Evolutionary conservation across 495 filamentous ascomycete species (phyloP).

Genomic region (Trichocladium antarcticum): DNA sequence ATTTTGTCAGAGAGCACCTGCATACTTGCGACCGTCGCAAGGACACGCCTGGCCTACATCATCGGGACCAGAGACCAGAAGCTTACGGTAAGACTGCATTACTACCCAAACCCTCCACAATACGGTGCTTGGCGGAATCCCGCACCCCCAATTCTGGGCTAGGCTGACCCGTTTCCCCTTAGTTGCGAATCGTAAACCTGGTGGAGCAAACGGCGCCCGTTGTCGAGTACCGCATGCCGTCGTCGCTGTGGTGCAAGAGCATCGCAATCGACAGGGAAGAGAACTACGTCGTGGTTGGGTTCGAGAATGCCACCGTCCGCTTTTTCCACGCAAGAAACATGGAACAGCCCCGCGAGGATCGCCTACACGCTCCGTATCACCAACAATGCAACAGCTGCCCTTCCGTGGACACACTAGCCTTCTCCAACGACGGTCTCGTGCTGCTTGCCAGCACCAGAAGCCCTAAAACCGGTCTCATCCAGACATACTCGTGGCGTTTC

Average conservation of each 20-base stretch:
- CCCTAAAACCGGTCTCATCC: constrained; percentile 24
- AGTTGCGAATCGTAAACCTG: constrained; percentile 30
- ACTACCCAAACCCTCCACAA: no score
- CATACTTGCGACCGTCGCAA: constrained; percentile 26
- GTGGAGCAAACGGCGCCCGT: constrained; percentile 13
- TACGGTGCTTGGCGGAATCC: no score
- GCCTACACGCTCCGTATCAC: constrained; percentile 21
- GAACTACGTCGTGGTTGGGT: constrained; percentile 28
- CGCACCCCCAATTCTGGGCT: no score
- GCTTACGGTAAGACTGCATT: constrained; percentile 27
- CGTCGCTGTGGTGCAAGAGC: constrained; percentile 28
- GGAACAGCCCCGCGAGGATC: constrained; percentile 28
- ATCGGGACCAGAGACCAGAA: constrained; percentile 29
- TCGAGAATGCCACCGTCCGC: constrained; percentile 27
- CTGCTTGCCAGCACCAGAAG: constrained; percentile 27
- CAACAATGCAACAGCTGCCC: constrained; percentile 25
- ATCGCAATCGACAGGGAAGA: constrained; percentile 26
- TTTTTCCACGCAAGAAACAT: constrained; percentile 24
- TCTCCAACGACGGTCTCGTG: constrained; percentile 27
- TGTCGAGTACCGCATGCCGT: constrained; percentile 29
- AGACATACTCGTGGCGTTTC: constrained; percentile 25
- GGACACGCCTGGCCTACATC: constrained; percentile 25
- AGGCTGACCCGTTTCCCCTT: neutral
- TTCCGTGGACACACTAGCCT: constrained; percentile 26
- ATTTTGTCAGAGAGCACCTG: constrained; percentile 28